Evolutionary conservation across 169 alveolate genomes (phyloP).

Genomic region (Cryptosporidium sp.): DNA sequence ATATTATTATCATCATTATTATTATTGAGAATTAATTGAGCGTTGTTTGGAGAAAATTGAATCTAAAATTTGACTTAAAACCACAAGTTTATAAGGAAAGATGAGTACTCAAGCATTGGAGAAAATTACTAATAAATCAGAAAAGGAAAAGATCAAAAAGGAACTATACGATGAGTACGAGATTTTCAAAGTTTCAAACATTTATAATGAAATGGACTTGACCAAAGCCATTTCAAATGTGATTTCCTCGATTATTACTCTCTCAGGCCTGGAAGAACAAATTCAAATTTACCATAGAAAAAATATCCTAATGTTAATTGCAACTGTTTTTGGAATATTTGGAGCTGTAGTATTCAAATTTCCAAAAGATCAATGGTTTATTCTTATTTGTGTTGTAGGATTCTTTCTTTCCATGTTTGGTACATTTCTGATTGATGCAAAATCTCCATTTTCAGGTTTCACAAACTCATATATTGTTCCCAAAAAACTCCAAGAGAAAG

Average conservation of each 20-base stretch:
- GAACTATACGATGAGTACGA: conserved; percentile 35
- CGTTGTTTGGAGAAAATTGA: neutral
- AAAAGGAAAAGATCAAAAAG: conserved; percentile 33
- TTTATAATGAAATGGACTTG: conserved; percentile 51
- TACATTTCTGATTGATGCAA: conserved; percentile 11
- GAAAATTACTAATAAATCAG: conserved; percentile 31
- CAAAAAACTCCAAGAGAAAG: neutral
- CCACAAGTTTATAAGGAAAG: neutral
- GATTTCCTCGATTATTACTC: conserved; percentile 21
- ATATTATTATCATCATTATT: too few relatives aligned
- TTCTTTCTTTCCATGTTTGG: conserved; percentile 51
- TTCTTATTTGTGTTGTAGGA: conserved; percentile 52
- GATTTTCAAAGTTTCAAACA: conserved; percentile 27
- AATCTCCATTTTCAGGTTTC: conserved; percentile 51
- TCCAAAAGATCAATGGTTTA: conserved; percentile 20
- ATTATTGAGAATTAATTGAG: neutral
- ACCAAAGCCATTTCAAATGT: conserved; percentile 26
- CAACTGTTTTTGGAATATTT: conserved; percentile 39
- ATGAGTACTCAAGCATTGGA: conserved; percentile 18
- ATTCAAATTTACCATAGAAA: conserved; percentile 56
- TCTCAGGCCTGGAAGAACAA: conserved; percentile 48
- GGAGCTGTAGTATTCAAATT: conserved; percentile 56
- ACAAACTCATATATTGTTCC: conserved; percentile 22
- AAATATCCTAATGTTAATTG: conserved; percentile 50
- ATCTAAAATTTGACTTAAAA: neutral